phyloP scores from a whole-genome alignment of 2,329 filamentous ascomycete genomes.

The Penicillium sp. region DNA sequence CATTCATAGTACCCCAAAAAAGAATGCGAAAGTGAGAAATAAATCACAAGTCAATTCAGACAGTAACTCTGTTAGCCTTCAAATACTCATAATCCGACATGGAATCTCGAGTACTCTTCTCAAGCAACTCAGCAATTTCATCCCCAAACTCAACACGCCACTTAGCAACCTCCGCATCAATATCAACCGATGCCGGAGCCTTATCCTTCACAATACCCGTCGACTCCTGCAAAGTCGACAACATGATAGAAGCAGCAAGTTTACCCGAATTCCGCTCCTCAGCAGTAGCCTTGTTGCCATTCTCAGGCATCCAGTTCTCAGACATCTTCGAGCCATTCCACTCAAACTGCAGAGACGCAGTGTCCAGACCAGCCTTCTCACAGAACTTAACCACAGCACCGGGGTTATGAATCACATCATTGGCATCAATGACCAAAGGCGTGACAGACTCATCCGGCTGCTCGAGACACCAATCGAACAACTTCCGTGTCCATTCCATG shows the following conservation, averaged over 20 bases:
- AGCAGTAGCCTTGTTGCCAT: neutral
- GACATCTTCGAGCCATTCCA: conserved; percentile 27
- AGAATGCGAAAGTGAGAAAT: too few species aligned
- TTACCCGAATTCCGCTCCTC: neutral
- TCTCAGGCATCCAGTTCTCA: neutral
- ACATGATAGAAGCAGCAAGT: conserved; percentile 16
- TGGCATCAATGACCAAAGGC: conserved; percentile 37
- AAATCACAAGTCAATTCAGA: neutral
- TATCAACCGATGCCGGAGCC: conserved; percentile 19
- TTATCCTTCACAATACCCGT: conserved; percentile 35
- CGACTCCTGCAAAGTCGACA: conserved; percentile 33
- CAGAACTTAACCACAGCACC: conserved; percentile 27
- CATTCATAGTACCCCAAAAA: too few species aligned
- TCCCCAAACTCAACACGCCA: conserved; percentile 41
- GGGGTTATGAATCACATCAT: conserved; percentile 37
- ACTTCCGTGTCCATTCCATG: conserved; percentile 28
- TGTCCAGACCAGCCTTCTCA: conserved; percentile 32
- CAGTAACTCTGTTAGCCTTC: conserved; percentile 24
- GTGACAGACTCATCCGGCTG: conserved; percentile 10
- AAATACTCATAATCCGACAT: conserved; percentile 45
- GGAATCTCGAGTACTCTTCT: conserved; percentile 29
- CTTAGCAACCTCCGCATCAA: conserved; percentile 34
- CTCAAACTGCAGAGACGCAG: conserved; percentile 25
- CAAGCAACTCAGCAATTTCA: conserved; percentile 23
- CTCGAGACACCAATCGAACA: conserved; percentile 36